These are phyloP conservation scores for Chalaropsis ovoidea DNA, from an alignment of 2,329 filamentous ascomycete genomes.

Conservation along the genomic window DNA sequence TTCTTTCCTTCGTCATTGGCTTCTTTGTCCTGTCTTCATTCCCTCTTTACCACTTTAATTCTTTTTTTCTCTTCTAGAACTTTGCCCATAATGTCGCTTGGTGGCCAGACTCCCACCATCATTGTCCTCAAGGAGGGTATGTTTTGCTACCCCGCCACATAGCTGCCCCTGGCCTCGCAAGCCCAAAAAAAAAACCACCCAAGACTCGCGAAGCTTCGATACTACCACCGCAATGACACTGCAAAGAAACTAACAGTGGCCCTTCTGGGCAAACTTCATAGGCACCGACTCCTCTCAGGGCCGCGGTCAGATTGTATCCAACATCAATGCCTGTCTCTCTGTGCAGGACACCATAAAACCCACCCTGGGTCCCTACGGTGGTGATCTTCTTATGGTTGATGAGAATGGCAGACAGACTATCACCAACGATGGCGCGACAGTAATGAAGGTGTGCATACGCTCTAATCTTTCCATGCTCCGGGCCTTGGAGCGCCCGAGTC, in stretches of 20 bases:
- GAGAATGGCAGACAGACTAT: slow-evolving; percentile 93
- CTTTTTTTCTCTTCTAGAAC: slow-evolving; percentile 4
- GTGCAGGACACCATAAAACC: slow-evolving; percentile 94
- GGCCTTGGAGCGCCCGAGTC: too few relatives aligned
- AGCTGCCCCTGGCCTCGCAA: slow-evolving; percentile 28
- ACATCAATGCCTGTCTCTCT: slow-evolving; percentile 95
- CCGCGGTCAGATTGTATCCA: slow-evolving; percentile 90
- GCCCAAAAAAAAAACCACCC: slow-evolving; percentile 20
- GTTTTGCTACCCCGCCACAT: slow-evolving; percentile 39
- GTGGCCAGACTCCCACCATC: slow-evolving; percentile 93
- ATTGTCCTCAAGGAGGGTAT: slow-evolving; percentile 94
- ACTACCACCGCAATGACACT: background rate
- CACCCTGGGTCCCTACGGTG: slow-evolving; percentile 91
- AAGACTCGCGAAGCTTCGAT: background rate
- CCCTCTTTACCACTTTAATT: slow-evolving; percentile 20
- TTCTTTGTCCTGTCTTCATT: background rate
- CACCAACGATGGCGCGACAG: slow-evolving; percentile 96
- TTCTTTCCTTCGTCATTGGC: slow-evolving; percentile 8
- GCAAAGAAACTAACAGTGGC: slow-evolving; percentile 8
- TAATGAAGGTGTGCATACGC: slow-evolving; percentile 70
- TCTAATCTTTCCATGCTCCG: background rate
- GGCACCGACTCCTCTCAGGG: slow-evolving; percentile 96
- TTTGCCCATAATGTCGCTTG: slow-evolving; percentile 68
- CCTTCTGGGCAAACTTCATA: slow-evolving; percentile 33
- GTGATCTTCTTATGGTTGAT: slow-evolving; percentile 91